phyloP scores from a whole-genome alignment of 2,329 filamentous ascomycete species.

The Claviceps quebecensis region DNA sequence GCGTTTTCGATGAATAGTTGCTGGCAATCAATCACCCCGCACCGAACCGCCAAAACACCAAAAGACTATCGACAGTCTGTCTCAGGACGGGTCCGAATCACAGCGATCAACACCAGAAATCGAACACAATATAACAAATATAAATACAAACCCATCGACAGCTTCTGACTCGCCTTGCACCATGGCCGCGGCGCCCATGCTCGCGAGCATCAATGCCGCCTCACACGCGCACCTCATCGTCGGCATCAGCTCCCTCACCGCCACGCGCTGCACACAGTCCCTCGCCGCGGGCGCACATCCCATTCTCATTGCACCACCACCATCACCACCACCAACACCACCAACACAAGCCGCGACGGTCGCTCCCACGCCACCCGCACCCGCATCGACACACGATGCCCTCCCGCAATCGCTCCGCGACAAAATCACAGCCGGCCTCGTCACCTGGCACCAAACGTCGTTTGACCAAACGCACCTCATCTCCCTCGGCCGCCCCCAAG shows the following conservation, averaged over 20 bases:
- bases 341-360: conserved; percentile 14
- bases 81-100: too few species aligned
- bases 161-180: too few species aligned
- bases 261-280: conserved; percentile 65
- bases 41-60: too few species aligned
- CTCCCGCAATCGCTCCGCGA: conserved; percentile 42
- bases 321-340: conserved; percentile 34
- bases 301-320: conserved; percentile 59
- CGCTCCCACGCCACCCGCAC: too few species aligned
- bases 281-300: conserved; percentile 71
- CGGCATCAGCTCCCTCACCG: conserved; percentile 77
- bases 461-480: conserved; percentile 63
- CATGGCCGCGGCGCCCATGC: conserved; percentile 24
- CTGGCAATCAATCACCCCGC: too few species aligned
- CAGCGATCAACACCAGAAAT: too few species aligned
- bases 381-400: conserved; percentile 42
- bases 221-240: conserved; percentile 71
- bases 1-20: too few species aligned
- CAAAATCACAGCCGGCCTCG: conserved; percentile 50
- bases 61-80: too few species aligned
- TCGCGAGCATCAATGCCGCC: conserved; percentile 58
- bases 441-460: conserved; percentile 49
- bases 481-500: conserved; percentile 64
- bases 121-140: too few species aligned
- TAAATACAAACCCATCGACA: too few species aligned